Conservation (phyloP, 176 grass and related monocot genomes). For the Otatea glauca region DNA sequence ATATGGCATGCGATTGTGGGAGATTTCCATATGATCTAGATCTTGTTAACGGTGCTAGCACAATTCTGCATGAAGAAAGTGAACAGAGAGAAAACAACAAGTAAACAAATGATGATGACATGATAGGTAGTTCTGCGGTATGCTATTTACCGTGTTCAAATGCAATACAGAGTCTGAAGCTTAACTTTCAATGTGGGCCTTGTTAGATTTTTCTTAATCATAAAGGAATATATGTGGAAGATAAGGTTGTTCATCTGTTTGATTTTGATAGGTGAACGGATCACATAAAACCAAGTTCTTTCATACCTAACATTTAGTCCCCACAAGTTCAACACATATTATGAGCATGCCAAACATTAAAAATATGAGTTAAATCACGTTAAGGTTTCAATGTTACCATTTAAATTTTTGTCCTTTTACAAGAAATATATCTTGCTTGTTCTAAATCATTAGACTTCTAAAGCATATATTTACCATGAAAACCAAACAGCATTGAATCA, state of each 20-base stretch:
- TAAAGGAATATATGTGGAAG: neutral
- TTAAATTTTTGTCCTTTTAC: neutral
- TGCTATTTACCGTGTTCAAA: constrained; percentile 8
- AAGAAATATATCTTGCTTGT: neutral
- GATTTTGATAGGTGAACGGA: neutral
- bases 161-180: neutral
- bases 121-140: neutral
- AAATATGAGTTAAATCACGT: neutral
- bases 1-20: constrained; percentile 50
- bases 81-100: neutral
- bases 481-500: constrained; percentile 18
- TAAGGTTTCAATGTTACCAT: neutral
- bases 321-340: neutral
- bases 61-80: constrained; percentile 49
- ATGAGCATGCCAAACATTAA: neutral
- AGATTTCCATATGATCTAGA: constrained; percentile 62
- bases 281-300: constrained; percentile 5
- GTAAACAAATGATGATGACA: neutral
- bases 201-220: neutral
- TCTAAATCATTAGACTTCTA: neutral
- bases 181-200: neutral
- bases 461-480: neutral
- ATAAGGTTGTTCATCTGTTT: neutral
- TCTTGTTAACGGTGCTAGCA: constrained; percentile 66
- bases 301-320: neutral